Conservation (phyloP, 2,329 filamentous ascomycete genomes). For the Ciborinia camelliae region DNA sequence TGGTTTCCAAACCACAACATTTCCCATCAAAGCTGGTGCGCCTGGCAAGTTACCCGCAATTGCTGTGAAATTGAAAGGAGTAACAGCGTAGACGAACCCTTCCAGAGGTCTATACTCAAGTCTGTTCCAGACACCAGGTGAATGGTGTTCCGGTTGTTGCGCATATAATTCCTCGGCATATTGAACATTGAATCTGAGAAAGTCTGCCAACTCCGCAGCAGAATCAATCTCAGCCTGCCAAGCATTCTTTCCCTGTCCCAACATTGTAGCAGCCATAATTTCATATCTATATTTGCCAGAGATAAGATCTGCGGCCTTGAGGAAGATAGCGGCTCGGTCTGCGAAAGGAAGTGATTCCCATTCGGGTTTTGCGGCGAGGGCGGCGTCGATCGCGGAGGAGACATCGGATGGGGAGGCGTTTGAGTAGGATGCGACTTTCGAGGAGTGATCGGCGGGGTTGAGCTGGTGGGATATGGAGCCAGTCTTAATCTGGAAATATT, state of each 20-base stretch:
- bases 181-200: constrained; percentile 89
- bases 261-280: constrained; percentile 91
- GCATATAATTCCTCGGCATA: constrained; percentile 89
- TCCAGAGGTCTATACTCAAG: constrained; percentile 86
- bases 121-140: constrained; percentile 84
- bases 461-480: constrained; percentile 65
- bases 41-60: constrained; percentile 84
- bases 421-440: constrained; percentile 77
- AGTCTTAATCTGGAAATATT: constrained; percentile 57
- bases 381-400: constrained; percentile 41
- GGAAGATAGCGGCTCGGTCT: constrained; percentile 87
- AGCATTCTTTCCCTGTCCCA: constrained; percentile 95
- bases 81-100: constrained; percentile 91
- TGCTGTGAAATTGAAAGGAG: constrained; percentile 95
- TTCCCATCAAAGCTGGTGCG: constrained; percentile 83
- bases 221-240: constrained; percentile 98
- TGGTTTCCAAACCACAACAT: constrained; percentile 95
- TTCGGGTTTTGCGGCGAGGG: constrained; percentile 57
- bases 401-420: constrained; percentile 76
- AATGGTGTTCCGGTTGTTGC: constrained; percentile 80
- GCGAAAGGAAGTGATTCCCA: constrained; percentile 88
- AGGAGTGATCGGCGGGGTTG: constrained; percentile 78
- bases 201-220: constrained; percentile 87
- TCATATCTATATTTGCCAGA: constrained; percentile 92
- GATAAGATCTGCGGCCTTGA: constrained; percentile 91